Evolutionary conservation across 2,329 filamentous ascomycete species (phyloP), one percentile per base, ranked within the genome.

Genomic region (Diaporthe longicolla): DNA sequence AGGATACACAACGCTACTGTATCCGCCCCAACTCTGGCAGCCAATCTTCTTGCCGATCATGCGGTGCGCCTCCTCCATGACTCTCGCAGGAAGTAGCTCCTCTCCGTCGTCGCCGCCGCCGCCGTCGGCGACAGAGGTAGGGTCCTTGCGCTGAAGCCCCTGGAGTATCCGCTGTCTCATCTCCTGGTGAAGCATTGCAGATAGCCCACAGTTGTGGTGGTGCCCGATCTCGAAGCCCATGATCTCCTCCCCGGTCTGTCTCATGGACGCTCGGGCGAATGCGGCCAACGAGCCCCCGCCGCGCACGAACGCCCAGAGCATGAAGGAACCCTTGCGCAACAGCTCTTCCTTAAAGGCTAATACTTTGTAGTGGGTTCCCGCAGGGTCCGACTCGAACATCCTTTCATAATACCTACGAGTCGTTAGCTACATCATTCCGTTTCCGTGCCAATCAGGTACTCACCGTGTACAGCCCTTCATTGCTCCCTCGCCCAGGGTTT

Each of bases 281-380:
- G 40, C 21, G 37, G 35, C 29, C 40, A 75, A 21, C 5, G 57
- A 21, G 5, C 59, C 71, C 19, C 52, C 40, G 66, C 71, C 71
- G 32, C 73, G 58, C 43, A 75, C 32, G 17, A 73, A 75, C 35
- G 57, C 71, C 73, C 73, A 75, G 35, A 75, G n/a, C 37, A 71
- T 37, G 59, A 71, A 63, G 37, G 48, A 69, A 24, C 74, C 74
- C n/a, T 63, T 40, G 11, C 72, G 74, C 19, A 75, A 26, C 45
- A 75, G 59, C 54, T 69, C 52, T 45, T 75, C 74, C 45, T 71
- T 71, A 69, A 74, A 74, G 35, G 74, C 74, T 55, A 70, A 40
- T 17, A 75, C 43, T 32, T 72, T 72, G 63, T 59, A 48, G 7
- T 66, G 55, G 19, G 66, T 70, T 61, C 45, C 61, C n/a, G 48